Evolutionary conservation across 2,329 filamentous ascomycete genomes (phyloP).

Genomic region (Monosporascus cannonballus): DNA sequence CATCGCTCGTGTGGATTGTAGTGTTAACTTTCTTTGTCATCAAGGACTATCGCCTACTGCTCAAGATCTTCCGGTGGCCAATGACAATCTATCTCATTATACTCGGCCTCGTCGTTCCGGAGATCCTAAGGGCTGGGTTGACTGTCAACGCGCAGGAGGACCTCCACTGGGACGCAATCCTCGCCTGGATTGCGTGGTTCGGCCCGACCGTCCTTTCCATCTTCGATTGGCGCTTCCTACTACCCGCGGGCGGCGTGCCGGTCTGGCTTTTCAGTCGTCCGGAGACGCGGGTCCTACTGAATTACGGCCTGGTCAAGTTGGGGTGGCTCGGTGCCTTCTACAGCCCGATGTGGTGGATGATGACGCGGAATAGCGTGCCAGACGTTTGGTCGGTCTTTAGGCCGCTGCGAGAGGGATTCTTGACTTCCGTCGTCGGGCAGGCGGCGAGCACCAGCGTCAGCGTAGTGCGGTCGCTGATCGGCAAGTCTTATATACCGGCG

Average conservation of each 20-base stretch:
- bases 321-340: not conserved
- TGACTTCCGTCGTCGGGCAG: not conserved
- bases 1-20: slow-evolving; percentile 12
- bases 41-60: slow-evolving; percentile 12
- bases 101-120: slow-evolving; percentile 13
- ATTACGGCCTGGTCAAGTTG: slow-evolving; percentile 13
- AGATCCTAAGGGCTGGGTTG: slow-evolving; percentile 16
- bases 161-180: slow-evolving; percentile 12
- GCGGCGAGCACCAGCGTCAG: not conserved
- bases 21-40: slow-evolving; percentile 17
- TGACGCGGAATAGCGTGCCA: not conserved
- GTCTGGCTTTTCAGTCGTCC: slow-evolving; percentile 7
- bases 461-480: not conserved
- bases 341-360: not conserved
- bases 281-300: slow-evolving; percentile 8
- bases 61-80: slow-evolving; percentile 16
- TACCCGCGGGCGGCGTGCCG: slow-evolving; percentile 6
- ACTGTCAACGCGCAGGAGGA: slow-evolving; percentile 5
- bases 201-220: slow-evolving; percentile 5
- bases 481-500: slow-evolving; percentile 1
- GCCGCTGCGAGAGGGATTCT: not conserved
- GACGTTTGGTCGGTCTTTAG: not conserved
- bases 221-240: slow-evolving; percentile 12
- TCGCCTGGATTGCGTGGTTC: slow-evolving; percentile 18
- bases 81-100: slow-evolving; percentile 13